Base-by-base conservation (phyloP, 768 basidiomycete species). In the Clitopilus hobsonii region DNA sequence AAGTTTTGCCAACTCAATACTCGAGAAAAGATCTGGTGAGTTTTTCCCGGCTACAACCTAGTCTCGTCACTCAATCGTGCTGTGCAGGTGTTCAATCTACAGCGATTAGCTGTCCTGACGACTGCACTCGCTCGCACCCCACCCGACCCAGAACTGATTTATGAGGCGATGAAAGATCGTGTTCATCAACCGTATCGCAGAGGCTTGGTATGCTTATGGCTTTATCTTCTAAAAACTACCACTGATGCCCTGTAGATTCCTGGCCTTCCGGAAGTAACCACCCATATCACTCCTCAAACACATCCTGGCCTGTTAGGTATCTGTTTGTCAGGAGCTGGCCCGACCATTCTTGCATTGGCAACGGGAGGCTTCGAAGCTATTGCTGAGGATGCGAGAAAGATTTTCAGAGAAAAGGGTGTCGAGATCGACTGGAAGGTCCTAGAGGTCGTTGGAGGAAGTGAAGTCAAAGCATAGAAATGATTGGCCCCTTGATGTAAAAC, bases 151-250 rank as follows among this genome's bases (percentile, higher is more conserved):
- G 90, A 86, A 20, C 83, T 99, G n/a, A 98, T 98, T 55, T 98
- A 96, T 69, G 96, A 98, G 67, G 96, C 96, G 1, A 98, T 98
- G 97, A 96, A 98, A 65, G 97, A 99, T 72, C 85, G 91, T 52
- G 82, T 99, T 13, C 97, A 99, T 68, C 97, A 99, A 67, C 97
- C 97, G 1, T 98, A 98, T 68, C 86, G 97, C 26, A 93, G 88
- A 70, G 69, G 78, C 24, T 77, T 99, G 55, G 94, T 94, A 66
- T 36, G 88, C 74, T 23, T 27, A 26, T 41, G 6, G 14, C 23
- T 32, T 32, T 20, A 50, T 22, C n/a, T 23, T 32, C 28, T 26
- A 52, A 51, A 41, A 18, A 49, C 27, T 13, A 26, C 1, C 52
- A 8, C 3, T 22, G 3, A 18, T 49, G n/a, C n/a, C n/a, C n/a